Conservation (phyloP, 768 basidiomycete species). For the Leccinum variicolor region DNA sequence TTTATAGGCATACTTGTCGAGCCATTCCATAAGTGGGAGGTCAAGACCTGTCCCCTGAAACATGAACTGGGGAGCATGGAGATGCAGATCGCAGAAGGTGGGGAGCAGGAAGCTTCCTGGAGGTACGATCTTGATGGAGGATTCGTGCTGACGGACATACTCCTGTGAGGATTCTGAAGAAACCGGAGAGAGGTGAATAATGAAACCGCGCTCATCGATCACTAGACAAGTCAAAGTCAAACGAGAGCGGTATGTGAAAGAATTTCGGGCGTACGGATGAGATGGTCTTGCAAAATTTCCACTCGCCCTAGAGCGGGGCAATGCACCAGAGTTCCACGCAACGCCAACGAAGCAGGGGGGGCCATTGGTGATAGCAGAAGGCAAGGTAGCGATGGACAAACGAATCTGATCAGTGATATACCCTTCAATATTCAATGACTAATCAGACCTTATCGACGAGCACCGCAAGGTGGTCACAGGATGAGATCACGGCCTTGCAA, state of each 20-base stretch:
- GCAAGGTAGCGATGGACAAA: neutral
- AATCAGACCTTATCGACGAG: neutral
- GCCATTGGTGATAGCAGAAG: constrained; percentile 10
- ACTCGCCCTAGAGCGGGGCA: constrained; percentile 51
- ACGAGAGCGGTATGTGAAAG: neutral
- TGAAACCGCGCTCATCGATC: constrained; percentile 41
- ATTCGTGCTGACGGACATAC: constrained; percentile 23
- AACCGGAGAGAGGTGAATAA: constrained; percentile 46
- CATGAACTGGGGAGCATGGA: constrained; percentile 87
- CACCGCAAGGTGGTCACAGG: neutral
- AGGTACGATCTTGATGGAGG: constrained; percentile 36
- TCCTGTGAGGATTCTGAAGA: constrained; percentile 34
- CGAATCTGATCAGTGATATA: neutral
- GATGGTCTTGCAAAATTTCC: constrained; percentile 51
- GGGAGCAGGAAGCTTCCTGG: constrained; percentile 69
- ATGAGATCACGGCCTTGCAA: too few relatives aligned
- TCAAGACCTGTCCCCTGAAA: constrained; percentile 87
- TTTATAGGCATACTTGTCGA: constrained; percentile 76
- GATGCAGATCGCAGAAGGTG: constrained; percentile 77
- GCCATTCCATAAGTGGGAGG: constrained; percentile 81
- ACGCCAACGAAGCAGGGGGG: constrained; percentile 6
- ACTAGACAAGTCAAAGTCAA: constrained; percentile 23
- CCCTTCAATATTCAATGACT: neutral
- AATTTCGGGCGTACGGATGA: constrained; percentile 41
- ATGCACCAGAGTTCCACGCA: constrained; percentile 58